phyloP scores from a whole-genome alignment of 2,329 filamentous ascomycete genomes.

The Colletotrichum paranaense region DNA sequence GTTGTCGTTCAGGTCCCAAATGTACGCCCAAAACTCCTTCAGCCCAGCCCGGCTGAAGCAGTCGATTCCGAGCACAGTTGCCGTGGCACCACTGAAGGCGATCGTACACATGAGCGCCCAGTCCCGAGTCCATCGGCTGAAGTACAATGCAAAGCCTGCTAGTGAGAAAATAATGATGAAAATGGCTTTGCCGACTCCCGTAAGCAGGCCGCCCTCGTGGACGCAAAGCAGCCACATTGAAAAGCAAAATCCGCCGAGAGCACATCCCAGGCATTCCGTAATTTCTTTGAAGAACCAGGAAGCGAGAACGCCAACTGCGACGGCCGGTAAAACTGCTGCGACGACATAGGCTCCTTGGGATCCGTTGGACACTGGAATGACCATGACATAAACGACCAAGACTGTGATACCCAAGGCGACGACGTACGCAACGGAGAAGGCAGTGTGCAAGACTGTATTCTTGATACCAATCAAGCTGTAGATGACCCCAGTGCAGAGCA shows the following conservation, averaged over 20 bases:
- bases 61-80: slow-evolving; percentile 85
- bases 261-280: slow-evolving; percentile 82
- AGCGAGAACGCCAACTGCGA: slow-evolving; percentile 78
- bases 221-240: slow-evolving; percentile 92
- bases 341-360: slow-evolving; percentile 90
- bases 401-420: slow-evolving; percentile 80
- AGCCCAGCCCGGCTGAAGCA: slow-evolving; percentile 90
- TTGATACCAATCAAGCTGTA: slow-evolving; percentile 86
- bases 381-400: slow-evolving; percentile 90
- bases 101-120: slow-evolving; percentile 83
- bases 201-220: slow-evolving; percentile 79
- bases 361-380: slow-evolving; percentile 76
- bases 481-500: slow-evolving; percentile 77
- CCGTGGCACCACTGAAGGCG: slow-evolving; percentile 84
- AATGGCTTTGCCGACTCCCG: slow-evolving; percentile 66
- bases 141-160: slow-evolving; percentile 78
- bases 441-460: slow-evolving; percentile 82
- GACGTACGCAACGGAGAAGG: slow-evolving; percentile 82
- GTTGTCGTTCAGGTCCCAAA: slow-evolving; percentile 85
- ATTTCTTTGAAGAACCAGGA: slow-evolving; percentile 82
- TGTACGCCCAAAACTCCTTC: slow-evolving; percentile 96
- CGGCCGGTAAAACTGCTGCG: slow-evolving; percentile 78
- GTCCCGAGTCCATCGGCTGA: slow-evolving; percentile 80
- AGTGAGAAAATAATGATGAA: slow-evolving; percentile 81
- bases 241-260: slow-evolving; percentile 87